Evolutionary conservation across 2,329 filamentous ascomycete species (phyloP).

Genomic region (Colletotrichum lentis): DNA sequence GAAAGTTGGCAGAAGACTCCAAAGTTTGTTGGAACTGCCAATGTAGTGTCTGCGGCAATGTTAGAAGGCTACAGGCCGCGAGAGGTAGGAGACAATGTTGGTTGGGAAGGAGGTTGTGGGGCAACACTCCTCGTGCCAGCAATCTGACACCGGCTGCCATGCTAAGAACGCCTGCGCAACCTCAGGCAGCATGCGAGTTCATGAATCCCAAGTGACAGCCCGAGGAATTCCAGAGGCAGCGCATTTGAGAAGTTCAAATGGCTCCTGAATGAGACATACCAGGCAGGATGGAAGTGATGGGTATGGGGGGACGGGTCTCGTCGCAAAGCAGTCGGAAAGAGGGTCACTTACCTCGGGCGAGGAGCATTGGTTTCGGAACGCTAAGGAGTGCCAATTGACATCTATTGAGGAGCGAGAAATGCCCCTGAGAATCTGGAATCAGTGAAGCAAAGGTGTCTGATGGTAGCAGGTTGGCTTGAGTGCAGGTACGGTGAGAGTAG

Average conservation of each 20-base stretch:
- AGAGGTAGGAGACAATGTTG: not conserved
- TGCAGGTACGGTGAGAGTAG: no score
- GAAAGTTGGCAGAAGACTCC: not conserved
- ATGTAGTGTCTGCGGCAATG: no score
- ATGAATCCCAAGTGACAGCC: not conserved
- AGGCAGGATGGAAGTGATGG: not conserved
- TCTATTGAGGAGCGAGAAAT: not conserved
- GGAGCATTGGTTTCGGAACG: not conserved
- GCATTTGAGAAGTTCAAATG: not conserved
- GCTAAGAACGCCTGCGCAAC: not conserved
- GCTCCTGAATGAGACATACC: not conserved
- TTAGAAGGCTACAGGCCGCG: not conserved
- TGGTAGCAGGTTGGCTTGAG: no score
- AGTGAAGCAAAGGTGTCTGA: no score
- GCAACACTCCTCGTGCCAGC: not conserved
- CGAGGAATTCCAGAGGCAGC: no score
- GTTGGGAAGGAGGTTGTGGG: slow-evolving; percentile 3
- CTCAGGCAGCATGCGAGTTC: no score
- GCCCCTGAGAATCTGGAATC: not conserved
- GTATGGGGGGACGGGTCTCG: not conserved
- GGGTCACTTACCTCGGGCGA: not conserved
- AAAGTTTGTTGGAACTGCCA: not conserved
- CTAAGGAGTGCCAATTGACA: not conserved
- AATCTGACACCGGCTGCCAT: not conserved
- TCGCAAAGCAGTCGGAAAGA: not conserved